Base-by-base conservation (phyloP, 306 rosid species). In the Notholithocarpus densiflorus region DNA sequence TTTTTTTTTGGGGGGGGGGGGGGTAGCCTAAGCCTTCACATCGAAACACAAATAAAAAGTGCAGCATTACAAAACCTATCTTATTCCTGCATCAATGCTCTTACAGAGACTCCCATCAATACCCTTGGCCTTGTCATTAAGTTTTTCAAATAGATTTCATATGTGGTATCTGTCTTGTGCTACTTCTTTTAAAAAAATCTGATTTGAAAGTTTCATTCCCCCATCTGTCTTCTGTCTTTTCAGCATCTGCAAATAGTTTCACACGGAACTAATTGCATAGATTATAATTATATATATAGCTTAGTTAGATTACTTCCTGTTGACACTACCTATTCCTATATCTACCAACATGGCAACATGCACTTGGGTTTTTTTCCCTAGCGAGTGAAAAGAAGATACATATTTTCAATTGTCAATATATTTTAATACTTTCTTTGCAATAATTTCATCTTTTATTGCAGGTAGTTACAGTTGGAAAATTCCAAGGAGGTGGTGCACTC, bases 401-500 rank as follows among this genome's bases (percentile, higher is more conserved):
- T 8, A 40, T 40, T 29, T 64, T 29, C 70, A 64, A 64, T 29
- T 24, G 37, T 27, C 70, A 64, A 29, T 64, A 26, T 27, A 62
- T 26, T 12, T 29, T 57, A 57, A 9, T 57, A 57, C 29, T 57
- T 61, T 24, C 40, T 61, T 29, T 27, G 43, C 70, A 15, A 64
- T 15, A 15, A 29, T 29, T 24, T 64, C 70, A 14, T 61, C n/a
- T 15, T 61, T 14, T 61, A 26, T 23, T 82, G 72, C 74, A 89
- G 92, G 92, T 89, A 21, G 85, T 89, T 56, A 89, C 92, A 9
- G 87, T 86, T 7, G 87, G 87, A 10, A 89, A 82, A 61, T 82
- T 89, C 72, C 84, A 86, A 84, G 90, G 92, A 80, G 92, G 90
- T 40, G 92, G 83, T 17, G 92, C 92, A 18, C 82, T 89, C 75